phyloP scores from a whole-genome alignment of 1,284 basidiomycete genomes.

The Pholiota adiposa region DNA sequence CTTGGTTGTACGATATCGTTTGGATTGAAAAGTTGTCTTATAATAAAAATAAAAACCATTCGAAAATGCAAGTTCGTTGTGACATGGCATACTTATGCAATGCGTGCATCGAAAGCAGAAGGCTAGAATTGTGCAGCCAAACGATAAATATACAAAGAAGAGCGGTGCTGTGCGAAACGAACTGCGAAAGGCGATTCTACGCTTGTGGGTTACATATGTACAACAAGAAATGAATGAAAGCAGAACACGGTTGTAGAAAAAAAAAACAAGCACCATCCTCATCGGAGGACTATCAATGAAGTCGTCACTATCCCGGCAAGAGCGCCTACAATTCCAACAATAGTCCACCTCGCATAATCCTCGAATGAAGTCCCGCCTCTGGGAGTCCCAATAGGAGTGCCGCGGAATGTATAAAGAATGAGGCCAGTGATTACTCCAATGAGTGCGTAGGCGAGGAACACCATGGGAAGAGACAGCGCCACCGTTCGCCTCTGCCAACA shows the following conservation, averaged over 20 bases:
- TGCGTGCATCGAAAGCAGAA: too few species aligned
- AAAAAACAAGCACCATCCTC: background rate
- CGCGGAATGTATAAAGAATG: slow-evolving; percentile 67
- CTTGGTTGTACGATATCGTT: background rate
- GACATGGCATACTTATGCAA: too few species aligned
- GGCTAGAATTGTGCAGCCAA: too few species aligned
- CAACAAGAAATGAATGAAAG: background rate
- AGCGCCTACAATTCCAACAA: slow-evolving; percentile 63
- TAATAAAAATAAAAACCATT: too few species aligned
- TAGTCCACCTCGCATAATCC: slow-evolving; percentile 64
- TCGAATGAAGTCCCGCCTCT: slow-evolving; percentile 49
- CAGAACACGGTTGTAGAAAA: background rate
- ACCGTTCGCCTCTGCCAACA: slow-evolving; percentile 57
- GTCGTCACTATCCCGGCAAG: slow-evolving; percentile 64
- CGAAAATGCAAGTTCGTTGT: too few species aligned
- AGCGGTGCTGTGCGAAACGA: background rate
- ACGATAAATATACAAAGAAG: background rate
- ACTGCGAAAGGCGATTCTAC: background rate
- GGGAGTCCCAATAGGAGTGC: slow-evolving; percentile 40
- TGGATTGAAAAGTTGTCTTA: too few species aligned
- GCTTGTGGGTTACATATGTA: background rate
- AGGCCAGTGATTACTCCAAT: slow-evolving; percentile 68
- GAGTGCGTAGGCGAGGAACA: slow-evolving; percentile 71
- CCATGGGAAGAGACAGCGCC: slow-evolving; percentile 71
- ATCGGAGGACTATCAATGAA: slow-evolving; percentile 49